Conservation (phyloP, 2,329 filamentous ascomycete species). For the Dothiorella sarmentorum region DNA sequence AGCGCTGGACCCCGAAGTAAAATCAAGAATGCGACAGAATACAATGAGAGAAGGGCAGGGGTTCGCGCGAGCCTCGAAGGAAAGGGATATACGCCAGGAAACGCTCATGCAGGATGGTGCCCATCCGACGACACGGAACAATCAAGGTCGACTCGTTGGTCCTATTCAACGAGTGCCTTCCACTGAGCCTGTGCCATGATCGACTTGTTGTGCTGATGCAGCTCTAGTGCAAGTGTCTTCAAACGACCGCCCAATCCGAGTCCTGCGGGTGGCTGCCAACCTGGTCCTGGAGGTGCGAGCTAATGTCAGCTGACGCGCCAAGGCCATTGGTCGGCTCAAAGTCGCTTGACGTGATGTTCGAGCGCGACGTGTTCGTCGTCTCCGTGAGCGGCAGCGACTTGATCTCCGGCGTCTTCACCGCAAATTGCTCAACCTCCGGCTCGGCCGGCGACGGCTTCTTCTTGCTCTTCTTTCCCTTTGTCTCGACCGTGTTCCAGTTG, state of each 20-base stretch:
- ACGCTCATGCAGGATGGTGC: constrained; percentile 16
- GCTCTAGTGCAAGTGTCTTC: background rate
- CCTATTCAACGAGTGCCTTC: background rate
- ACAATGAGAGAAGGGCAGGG: constrained; percentile 7
- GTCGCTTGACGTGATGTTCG: constrained; percentile 18
- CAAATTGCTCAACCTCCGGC: constrained; percentile 23
- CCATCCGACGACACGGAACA: background rate
- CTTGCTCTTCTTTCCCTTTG: constrained; percentile 52
- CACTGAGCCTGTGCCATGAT: background rate
- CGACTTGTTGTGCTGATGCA: background rate
- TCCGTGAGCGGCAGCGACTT: constrained; percentile 38
- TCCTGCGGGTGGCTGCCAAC: constrained; percentile 31
- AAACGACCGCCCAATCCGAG: constrained; percentile 42
- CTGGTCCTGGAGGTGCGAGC: constrained; percentile 8
- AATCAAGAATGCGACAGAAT: constrained; percentile 9
- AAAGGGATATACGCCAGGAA: constrained; percentile 17
- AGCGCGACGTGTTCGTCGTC: constrained; percentile 16
- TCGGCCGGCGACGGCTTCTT: constrained; percentile 43
- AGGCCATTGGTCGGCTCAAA: constrained; percentile 5
- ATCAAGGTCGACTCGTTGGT: background rate
- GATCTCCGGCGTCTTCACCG: constrained; percentile 33
- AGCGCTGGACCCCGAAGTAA: background rate
- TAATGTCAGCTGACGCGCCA: constrained; percentile 10
- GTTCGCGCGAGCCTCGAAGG: background rate
- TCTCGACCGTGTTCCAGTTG: constrained; percentile 60